phyloP scores from a whole-genome alignment of 2,329 filamentous ascomycete genomes.

The Cadophora sp. region DNA sequence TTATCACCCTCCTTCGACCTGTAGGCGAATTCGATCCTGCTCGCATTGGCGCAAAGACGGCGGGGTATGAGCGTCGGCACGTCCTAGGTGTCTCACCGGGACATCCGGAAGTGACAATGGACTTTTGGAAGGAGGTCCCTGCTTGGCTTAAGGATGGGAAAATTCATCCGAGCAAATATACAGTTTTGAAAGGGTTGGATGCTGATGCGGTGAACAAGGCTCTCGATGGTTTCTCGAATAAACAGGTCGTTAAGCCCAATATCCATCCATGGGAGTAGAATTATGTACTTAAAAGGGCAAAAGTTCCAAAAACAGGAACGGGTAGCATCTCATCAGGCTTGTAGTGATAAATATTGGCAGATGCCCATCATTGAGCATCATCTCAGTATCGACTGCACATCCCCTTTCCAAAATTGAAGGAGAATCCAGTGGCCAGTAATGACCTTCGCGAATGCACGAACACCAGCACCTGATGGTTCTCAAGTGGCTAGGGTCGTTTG shows the following conservation, averaged over 20 bases:
- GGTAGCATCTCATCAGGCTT: no score
- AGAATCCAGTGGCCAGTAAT: no score
- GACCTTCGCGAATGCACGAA: no score
- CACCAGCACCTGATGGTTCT: no score
- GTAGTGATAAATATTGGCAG: no score
- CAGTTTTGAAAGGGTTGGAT: not conserved
- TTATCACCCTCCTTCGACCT: not conserved
- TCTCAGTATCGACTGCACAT: no score
- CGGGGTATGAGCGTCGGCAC: not conserved
- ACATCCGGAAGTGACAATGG: not conserved
- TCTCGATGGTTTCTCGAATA: not conserved
- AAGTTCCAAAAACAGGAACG: no score
- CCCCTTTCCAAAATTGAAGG: no score
- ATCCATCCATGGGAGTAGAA: not conserved
- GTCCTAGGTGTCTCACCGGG: not conserved
- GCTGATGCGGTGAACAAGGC: not conserved
- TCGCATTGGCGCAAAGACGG: not conserved
- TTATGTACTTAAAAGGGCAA: no score
- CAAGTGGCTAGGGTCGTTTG: no score
- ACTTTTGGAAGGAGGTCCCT: not conserved
- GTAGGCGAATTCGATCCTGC: not conserved
- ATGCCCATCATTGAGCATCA: no score
- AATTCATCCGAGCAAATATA: not conserved
- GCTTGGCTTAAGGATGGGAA: not conserved
- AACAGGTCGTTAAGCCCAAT: not conserved